Base-by-base conservation (phyloP, 1,139 yeast species). In the Schizosaccharomyces versatilis region DNA sequence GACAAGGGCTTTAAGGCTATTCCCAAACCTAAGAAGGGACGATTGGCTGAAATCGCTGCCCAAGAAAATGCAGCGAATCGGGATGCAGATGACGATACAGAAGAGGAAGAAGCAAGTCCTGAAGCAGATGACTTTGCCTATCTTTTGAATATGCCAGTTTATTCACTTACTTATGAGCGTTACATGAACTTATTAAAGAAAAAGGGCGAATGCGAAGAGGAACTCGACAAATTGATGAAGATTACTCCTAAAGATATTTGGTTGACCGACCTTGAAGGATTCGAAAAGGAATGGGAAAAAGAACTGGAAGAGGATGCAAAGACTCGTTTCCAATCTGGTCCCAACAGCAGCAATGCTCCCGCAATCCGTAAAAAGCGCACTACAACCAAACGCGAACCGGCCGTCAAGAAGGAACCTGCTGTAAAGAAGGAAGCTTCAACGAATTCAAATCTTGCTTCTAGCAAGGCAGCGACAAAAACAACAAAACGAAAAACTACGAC, bases 241-340 rank as follows among this genome's bases (percentile, higher is more conserved):
- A 73, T 79, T 63, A 72, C 84, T 6, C 90, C 96, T 32, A 85
- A 84, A 65, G 96, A 86, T 67, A 71, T 90, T 59, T 90, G 98
- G 98, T 75, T 71, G 58, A 74, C 67, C 51, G 98, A 90, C 66
- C 72, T 90, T 62, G 94, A 85, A 58, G 79, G 69, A 1, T 90
- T 90, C 65, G 64, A 77, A 60, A 71, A 61, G 6, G 76, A 74
- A 10, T 90, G 93, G 81, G 75, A 79, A 1, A 70, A 73, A 55
- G 85, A 84, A 65, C 69, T 78, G 59, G 69, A 66, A 51, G 73
- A 71, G 15, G 86, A 81, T 62, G 73, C 71, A 53, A 75, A 67
- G 55, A 68, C 64, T 58, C 68, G 19, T 32, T 24, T 44, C 15
- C 38, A 44, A 12, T 32, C 19, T 9, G 49, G 32, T n/a, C 36